Evolutionary conservation across 805 yeast genomes (phyloP).

Genomic region (Helenozyma rhizophorensis): DNA sequence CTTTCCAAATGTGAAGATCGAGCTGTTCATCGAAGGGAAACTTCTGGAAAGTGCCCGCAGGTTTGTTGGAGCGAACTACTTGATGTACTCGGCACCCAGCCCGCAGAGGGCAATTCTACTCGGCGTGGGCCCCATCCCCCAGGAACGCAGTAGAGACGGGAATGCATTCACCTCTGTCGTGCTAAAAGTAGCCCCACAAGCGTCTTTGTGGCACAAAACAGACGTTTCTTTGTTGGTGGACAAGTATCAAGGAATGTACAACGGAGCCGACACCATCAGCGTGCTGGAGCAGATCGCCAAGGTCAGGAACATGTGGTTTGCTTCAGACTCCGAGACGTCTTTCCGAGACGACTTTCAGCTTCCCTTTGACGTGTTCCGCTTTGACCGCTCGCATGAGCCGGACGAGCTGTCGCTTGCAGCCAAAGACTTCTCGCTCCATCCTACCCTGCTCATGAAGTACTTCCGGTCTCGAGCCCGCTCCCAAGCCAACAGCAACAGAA

Average conservation of each 20-base stretch:
- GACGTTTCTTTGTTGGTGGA: no score
- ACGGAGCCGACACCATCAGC: no score
- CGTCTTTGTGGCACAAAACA: no score
- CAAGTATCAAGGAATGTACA: no score
- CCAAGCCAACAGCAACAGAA: neutral
- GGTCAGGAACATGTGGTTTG: neutral
- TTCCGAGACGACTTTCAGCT: neutral
- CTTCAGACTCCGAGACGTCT: neutral
- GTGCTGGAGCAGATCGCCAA: neutral
- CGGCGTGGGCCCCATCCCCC: conserved; percentile 18
- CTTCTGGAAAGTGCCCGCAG: conserved; percentile 27
- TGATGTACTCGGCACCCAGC: conserved; percentile 23
- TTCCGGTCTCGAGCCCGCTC: neutral
- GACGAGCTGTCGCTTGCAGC: neutral
- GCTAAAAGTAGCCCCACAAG: no score
- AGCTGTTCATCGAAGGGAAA: conserved; percentile 16
- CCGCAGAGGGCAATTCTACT: conserved; percentile 28
- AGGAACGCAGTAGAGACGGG: no score
- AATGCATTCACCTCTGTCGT: no score
- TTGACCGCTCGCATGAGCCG: neutral
- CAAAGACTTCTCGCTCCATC: no score
- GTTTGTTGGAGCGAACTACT: conserved; percentile 29
- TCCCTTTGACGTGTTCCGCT: neutral
- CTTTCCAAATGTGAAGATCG: conserved; percentile 8
- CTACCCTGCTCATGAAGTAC: no score